Base-by-base conservation (phyloP, 2,329 filamentous ascomycete species). In the Penicillium sp. region DNA sequence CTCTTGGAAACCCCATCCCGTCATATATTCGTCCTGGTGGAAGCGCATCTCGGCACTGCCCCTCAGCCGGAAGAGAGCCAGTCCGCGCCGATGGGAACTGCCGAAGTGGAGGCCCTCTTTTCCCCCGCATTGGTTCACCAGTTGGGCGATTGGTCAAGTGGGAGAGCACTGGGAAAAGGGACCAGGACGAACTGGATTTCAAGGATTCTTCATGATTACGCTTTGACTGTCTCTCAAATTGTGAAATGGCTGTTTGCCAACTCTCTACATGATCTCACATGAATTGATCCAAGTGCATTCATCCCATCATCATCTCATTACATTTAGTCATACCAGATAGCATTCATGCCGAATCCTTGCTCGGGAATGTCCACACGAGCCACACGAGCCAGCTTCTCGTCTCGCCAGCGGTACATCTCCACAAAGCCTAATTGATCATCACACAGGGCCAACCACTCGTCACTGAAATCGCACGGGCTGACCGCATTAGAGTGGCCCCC, bases 261-360 rank as follows among this genome's bases (percentile, higher is more conserved):
- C 29, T 32, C 3, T 32, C 29, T 11, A 32, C 11, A 32, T 8
- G 4, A 32, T 32, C 29, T 11, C 11, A 7, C 29, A 32, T 32
- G 3, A 5, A 32, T 8, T 32, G 29, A 32, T 32, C 29, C 29
- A 32, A 32, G 29, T 3, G 11, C 11, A 7, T 7, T 32, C 29
- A 32, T 32, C 11, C 11, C 29, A 1, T 32, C 29, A 32, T 32
- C 29, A 11, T 32, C 29, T 11, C 26, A 34, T 35, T 24, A 49
- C 43, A 25, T 57, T 55, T 64, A 88, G 70, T 94, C 86, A 67
- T 93, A 93, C 89, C 89, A 95, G 54, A 94, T 90, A n/a, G 88
- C 88, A 71, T 95, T 95, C 89, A 95, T 95, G 1, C 88, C 88
- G 66, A 95, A 95, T 1, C 89, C 89, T n/a, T 86, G 87, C 73